phyloP scores from a whole-genome alignment of 176 grass and related monocot genomes.

The Metroxylon sagu region DNA sequence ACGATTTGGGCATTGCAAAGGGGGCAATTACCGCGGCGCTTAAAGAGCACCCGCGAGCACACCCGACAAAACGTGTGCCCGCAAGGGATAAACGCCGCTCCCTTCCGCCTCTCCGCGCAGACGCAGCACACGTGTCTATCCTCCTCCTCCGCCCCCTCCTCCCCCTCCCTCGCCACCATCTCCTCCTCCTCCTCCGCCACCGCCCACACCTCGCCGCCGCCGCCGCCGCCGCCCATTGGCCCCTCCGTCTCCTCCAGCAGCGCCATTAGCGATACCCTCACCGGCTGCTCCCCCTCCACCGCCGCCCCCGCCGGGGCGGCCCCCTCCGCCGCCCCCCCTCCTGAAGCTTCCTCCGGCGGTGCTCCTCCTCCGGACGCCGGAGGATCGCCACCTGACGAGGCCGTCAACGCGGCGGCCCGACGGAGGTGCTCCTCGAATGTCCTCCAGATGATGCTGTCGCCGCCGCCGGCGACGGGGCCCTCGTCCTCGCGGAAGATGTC shows the following conservation, averaged over 20 bases:
- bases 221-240: background rate
- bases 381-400: slow-evolving; percentile 1
- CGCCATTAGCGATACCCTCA: slow-evolving; percentile 60
- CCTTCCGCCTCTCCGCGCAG: slow-evolving; percentile 78
- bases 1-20: slow-evolving; percentile 79
- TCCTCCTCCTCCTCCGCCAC: background rate
- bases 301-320: background rate
- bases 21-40: slow-evolving; percentile 61
- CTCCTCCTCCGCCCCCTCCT: slow-evolving; percentile 11
- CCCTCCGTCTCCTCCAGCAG: slow-evolving; percentile 65
- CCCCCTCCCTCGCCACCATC: slow-evolving; percentile 20
- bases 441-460: slow-evolving; percentile 42
- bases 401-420: slow-evolving; percentile 15
- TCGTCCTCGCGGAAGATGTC: slow-evolving; percentile 31
- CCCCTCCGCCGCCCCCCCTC: no score
- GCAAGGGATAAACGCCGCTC: slow-evolving; percentile 69
- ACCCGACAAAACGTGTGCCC: slow-evolving; percentile 86
- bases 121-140: slow-evolving; percentile 64
- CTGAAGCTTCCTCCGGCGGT: no score
- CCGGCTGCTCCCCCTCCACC: slow-evolving; percentile 18
- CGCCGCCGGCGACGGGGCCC: slow-evolving; percentile 13
- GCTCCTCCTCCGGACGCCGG: no score
- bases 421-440: slow-evolving; percentile 47
- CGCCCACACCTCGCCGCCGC: background rate
- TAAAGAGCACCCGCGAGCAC: slow-evolving; percentile 70